These are phyloP conservation scores for Allium fistulosum DNA, from an alignment of 106 monocot genomes.

Conservation along the genomic window DNA sequence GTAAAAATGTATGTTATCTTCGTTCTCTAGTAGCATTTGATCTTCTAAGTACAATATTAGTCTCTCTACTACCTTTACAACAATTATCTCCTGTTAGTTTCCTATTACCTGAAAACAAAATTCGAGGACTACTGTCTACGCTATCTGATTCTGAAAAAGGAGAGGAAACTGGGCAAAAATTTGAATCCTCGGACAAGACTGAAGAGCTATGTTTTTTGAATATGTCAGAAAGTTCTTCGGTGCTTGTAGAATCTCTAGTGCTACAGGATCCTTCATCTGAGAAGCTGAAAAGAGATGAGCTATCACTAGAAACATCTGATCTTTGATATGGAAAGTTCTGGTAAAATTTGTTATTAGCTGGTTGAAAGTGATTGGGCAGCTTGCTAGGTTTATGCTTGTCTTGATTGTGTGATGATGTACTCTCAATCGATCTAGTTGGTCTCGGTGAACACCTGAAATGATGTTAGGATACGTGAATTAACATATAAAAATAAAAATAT, in stretches of 20 bases:
- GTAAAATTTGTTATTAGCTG: not conserved
- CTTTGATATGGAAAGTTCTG: not conserved
- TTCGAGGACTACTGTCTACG: constrained; percentile 5
- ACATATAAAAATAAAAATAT: too few relatives aligned
- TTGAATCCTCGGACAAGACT: constrained; percentile 22
- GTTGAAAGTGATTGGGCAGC: not conserved
- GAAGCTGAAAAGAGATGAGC: constrained; percentile 33
- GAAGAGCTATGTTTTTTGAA: constrained; percentile 11
- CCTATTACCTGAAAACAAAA: constrained; percentile 44
- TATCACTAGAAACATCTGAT: constrained; percentile 37
- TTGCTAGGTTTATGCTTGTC: constrained; percentile 11
- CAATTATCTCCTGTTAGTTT: constrained; percentile 14
- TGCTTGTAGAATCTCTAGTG: constrained; percentile 49
- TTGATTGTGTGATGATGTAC: not conserved
- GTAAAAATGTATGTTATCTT: too few relatives aligned
- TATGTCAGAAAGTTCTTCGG: constrained; percentile 27
- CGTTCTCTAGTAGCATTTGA: too few relatives aligned
- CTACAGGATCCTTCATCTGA: constrained; percentile 57
- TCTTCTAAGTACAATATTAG: not conserved
- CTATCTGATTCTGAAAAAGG: not conserved
- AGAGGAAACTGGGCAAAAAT: constrained; percentile 13
- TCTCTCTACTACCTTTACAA: constrained; percentile 11
- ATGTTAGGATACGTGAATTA: not conserved
- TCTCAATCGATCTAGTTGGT: constrained; percentile 24
- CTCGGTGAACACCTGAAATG: constrained; percentile 33